Conservation (phyloP, 2,329 filamentous ascomycete genomes). For the Claviceps citrina region DNA sequence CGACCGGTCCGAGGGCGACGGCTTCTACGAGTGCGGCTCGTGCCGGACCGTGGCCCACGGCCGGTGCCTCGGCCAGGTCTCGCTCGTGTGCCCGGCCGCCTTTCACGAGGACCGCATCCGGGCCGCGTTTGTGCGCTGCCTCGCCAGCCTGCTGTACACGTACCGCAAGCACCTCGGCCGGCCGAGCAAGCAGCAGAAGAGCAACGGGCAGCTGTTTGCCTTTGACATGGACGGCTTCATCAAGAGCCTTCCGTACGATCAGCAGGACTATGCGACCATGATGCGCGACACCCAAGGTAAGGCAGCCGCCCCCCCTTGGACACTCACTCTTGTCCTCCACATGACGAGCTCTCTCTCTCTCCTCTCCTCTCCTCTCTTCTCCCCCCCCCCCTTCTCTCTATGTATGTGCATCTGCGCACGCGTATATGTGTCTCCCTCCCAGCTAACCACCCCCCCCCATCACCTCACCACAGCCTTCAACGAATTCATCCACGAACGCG, state of each 20-base stretch:
- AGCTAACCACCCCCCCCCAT: too few species aligned
- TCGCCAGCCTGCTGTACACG: conserved; percentile 50
- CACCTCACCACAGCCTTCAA: conserved; percentile 45
- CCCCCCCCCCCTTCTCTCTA: neutral
- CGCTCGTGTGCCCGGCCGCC: conserved; percentile 46
- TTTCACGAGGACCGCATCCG: conserved; percentile 47
- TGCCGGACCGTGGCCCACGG: conserved; percentile 44
- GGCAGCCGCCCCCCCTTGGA: too few species aligned
- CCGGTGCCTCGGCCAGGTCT: conserved; percentile 46
- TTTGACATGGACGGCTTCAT: conserved; percentile 53
- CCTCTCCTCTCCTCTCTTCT: neutral
- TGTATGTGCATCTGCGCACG: too few species aligned
- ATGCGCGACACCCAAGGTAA: conserved; percentile 52
- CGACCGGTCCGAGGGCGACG: conserved; percentile 55
- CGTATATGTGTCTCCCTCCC: too few species aligned
- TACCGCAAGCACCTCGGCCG: conserved; percentile 49
- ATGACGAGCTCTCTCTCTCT: conserved; percentile 2
- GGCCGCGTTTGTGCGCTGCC: conserved; percentile 48
- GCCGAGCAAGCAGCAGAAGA: conserved; percentile 45
- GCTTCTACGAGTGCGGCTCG: conserved; percentile 57
- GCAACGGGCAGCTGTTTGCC: conserved; percentile 41
- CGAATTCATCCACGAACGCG: conserved; percentile 72
- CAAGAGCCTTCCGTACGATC: conserved; percentile 48
- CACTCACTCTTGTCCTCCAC: too few species aligned
- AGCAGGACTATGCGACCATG: conserved; percentile 49